Evolutionary conservation across 495 filamentous ascomycete species (phyloP).

Genomic region (Penicillium cosmopolitanum): DNA sequence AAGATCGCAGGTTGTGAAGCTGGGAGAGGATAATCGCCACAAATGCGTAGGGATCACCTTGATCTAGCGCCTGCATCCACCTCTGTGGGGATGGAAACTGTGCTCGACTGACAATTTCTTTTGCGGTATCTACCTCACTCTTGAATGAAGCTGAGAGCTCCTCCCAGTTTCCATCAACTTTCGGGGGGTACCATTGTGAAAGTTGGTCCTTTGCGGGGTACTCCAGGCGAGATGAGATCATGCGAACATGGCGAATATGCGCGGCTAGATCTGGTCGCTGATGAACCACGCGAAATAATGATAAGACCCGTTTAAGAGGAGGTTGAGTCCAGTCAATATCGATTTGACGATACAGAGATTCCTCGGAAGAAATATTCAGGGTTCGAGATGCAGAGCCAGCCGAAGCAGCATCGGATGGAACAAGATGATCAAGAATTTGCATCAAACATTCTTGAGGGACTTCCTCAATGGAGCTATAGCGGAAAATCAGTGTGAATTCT

Average conservation of each 20-base stretch:
- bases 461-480: background rate
- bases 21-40: conserved; percentile 12
- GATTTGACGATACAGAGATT: background rate
- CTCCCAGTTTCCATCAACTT: background rate
- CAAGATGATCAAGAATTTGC: conserved; percentile 2
- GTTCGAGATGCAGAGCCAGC: background rate
- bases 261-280: conserved; percentile 6
- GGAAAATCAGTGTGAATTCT: background rate
- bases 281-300: background rate
- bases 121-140: background rate
- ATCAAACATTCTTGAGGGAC: conserved; percentile 9
- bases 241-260: background rate
- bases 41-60: conserved; percentile 8
- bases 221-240: background rate
- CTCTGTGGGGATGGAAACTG: background rate
- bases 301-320: background rate
- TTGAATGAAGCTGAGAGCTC: background rate
- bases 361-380: background rate
- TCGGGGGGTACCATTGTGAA: background rate
- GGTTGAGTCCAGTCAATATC: background rate
- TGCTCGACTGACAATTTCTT: conserved; percentile 1
- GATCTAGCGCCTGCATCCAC: background rate
- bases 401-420: background rate
- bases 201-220: background rate
- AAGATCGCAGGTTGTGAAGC: conserved; percentile 14